These are phyloP conservation scores for Beta vulgaris DNA, from an alignment of 148 eudicot species.

Conservation along the genomic window DNA sequence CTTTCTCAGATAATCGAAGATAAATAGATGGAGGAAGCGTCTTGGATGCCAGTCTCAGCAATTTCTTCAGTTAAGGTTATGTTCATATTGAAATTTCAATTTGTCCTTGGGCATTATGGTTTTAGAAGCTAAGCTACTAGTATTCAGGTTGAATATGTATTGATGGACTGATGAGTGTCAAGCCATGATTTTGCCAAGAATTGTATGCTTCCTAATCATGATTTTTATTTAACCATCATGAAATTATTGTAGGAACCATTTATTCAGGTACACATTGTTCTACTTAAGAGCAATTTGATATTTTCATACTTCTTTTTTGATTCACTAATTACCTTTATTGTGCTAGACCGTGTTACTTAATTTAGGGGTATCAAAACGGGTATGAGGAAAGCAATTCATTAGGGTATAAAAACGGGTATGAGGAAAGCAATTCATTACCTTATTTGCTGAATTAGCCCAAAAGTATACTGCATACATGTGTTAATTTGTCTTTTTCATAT, in stretches of 20 bases:
- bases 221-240: too few relatives aligned
- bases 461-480: too few relatives aligned
- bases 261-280: background rate
- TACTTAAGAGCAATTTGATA: background rate
- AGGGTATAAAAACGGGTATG: too few relatives aligned
- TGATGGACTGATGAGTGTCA: background rate
- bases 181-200: background rate
- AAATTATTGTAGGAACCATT: background rate
- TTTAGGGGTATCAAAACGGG: too few relatives aligned
- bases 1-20: constrained; percentile 61
- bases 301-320: too few relatives aligned
- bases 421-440: too few relatives aligned
- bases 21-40: constrained; percentile 12
- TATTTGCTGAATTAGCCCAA: too few relatives aligned
- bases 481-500: too few relatives aligned
- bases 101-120: background rate
- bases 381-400: too few relatives aligned
- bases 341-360: too few relatives aligned
- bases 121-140: background rate
- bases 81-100: background rate
- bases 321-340: background rate
- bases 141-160: background rate
- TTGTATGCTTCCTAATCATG: background rate
- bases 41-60: background rate
- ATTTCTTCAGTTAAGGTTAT: background rate